These are phyloP conservation scores for Coemansia sp. DNA, from an alignment of 192 early-diverging fungal genomes.

Conservation along the genomic window DNA sequence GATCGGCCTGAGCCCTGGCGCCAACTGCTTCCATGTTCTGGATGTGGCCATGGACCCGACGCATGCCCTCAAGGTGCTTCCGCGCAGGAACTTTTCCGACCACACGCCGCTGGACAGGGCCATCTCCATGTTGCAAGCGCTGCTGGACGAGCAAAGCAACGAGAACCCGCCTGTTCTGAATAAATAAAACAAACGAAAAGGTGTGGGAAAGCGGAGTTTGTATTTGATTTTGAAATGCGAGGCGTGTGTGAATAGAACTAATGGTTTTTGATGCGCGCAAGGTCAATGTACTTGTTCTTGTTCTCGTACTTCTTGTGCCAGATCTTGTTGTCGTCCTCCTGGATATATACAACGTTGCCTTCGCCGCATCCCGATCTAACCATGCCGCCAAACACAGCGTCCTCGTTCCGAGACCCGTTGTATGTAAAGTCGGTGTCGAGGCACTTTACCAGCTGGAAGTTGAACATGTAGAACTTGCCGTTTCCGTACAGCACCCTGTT, in stretches of 20 bases:
- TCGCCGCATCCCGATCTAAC: conserved; percentile 46
- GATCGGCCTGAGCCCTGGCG: conserved; percentile 88
- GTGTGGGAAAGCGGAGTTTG: too few relatives aligned
- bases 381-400: conserved; percentile 52
- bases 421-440: conserved; percentile 30
- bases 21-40: conserved; percentile 86
- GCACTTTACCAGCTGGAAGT: conserved; percentile 29
- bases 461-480: conserved; percentile 57
- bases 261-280: conserved; percentile 45
- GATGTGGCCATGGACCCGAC: conserved; percentile 81
- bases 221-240: background rate
- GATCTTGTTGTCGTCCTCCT: conserved; percentile 43
- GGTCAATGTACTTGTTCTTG: conserved; percentile 51
- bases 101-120: conserved; percentile 81
- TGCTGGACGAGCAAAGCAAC: conserved; percentile 50
- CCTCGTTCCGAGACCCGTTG: conserved; percentile 30
- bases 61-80: conserved; percentile 84
- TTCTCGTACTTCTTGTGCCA: conserved; percentile 46
- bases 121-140: conserved; percentile 59
- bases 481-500: conserved; percentile 34
- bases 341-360: conserved; percentile 19
- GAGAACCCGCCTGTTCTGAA: background rate
- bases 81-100: conserved; percentile 84
- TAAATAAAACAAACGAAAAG: background rate
- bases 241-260: conserved; percentile 2